phyloP scores from a whole-genome alignment of 2,329 filamentous ascomycete genomes.

The Exophiala calicioides region DNA sequence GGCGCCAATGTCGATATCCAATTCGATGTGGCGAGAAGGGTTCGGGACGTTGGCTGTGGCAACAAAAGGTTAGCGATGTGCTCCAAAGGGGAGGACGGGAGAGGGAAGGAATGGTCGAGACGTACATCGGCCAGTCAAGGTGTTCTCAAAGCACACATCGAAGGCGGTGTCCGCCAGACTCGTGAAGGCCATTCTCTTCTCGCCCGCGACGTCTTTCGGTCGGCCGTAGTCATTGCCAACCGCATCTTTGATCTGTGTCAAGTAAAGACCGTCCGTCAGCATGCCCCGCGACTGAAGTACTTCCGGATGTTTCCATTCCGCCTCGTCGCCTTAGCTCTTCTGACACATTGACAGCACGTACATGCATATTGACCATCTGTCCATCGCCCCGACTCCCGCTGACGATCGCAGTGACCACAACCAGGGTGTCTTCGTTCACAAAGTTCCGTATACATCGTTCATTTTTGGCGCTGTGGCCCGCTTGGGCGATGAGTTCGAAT shows the following conservation, averaged over 20 bases:
- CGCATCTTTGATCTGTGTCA: slow-evolving; percentile 80
- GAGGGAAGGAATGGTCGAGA: slow-evolving; percentile 28
- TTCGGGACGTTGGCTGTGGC: slow-evolving; percentile 38
- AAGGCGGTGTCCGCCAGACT: slow-evolving; percentile 89
- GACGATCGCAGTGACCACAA: slow-evolving; percentile 89
- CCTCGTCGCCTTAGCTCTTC: too few species aligned
- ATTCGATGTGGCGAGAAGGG: slow-evolving; percentile 73
- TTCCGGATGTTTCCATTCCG: too few species aligned
- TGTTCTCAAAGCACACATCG: slow-evolving; percentile 94
- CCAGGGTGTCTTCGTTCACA: slow-evolving; percentile 84
- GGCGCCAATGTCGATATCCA: slow-evolving; percentile 94
- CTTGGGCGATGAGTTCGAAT: slow-evolving; percentile 79
- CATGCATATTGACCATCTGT: slow-evolving; percentile 90
- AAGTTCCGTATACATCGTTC: slow-evolving; percentile 97
- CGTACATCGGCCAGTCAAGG: slow-evolving; percentile 67
- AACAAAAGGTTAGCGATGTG: slow-evolving; percentile 7
- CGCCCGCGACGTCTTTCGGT: slow-evolving; percentile 86
- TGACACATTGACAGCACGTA: slow-evolving; percentile 50
- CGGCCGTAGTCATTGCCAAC: slow-evolving; percentile 94
- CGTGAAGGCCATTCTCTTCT: slow-evolving; percentile 91
- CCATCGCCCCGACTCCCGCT: slow-evolving; percentile 87
- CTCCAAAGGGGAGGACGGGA: neutral
- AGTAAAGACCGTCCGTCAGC: slow-evolving; percentile 4
- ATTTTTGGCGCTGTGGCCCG: slow-evolving; percentile 63
- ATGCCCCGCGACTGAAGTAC: slow-evolving; percentile 11